Percentiles rank a stretch among this genome's conserved stretches.
These are phyloP conservation scores for Solanum sparsipilum DNA, from an alignment of 257 asterid species.

Conservation along the genomic window DNA sequence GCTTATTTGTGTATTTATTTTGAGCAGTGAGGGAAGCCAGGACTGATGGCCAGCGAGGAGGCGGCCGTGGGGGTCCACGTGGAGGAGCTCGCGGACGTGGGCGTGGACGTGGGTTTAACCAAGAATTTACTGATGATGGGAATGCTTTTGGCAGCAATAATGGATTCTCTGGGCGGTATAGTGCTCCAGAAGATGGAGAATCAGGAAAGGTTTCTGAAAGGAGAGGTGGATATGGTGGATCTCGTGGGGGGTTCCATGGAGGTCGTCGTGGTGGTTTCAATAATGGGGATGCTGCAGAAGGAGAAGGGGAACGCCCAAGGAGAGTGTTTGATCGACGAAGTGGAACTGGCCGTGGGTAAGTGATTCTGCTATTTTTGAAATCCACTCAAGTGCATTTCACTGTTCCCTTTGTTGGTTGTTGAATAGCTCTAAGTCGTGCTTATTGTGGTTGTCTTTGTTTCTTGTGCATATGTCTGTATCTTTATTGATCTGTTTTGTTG, in stretches of 20 bases:
- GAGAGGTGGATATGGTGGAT: conserved; percentile 17
- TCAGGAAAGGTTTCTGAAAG: conserved; percentile 15
- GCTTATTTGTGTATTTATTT: neutral
- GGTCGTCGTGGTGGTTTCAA: conserved; percentile 25
- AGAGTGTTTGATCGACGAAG: conserved; percentile 30
- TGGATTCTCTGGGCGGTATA: conserved; percentile 19
- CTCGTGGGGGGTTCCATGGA: conserved; percentile 28
- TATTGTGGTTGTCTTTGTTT: neutral
- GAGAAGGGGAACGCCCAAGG: conserved; percentile 20
- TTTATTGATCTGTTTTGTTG: neutral
- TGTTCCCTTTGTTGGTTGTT: neutral
- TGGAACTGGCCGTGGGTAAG: conserved; percentile 39
- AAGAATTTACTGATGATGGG: conserved; percentile 19
- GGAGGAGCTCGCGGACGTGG: conserved; percentile 20
- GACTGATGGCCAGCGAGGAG: conserved; percentile 25
- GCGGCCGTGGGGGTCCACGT: conserved; percentile 22
- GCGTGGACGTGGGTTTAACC: conserved; percentile 26
- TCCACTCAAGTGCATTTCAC: neutral
- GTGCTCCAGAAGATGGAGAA: conserved; percentile 21
- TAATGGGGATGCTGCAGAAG: conserved; percentile 14
- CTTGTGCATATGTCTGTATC: neutral
- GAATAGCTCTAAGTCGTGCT: neutral
- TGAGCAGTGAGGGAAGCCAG: conserved; percentile 29
- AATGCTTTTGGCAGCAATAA: conserved; percentile 19
- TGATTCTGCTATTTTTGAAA: neutral